phyloP scores from a whole-genome alignment of 352 stramenopile genomes.

The Pythium folliculosum region DNA sequence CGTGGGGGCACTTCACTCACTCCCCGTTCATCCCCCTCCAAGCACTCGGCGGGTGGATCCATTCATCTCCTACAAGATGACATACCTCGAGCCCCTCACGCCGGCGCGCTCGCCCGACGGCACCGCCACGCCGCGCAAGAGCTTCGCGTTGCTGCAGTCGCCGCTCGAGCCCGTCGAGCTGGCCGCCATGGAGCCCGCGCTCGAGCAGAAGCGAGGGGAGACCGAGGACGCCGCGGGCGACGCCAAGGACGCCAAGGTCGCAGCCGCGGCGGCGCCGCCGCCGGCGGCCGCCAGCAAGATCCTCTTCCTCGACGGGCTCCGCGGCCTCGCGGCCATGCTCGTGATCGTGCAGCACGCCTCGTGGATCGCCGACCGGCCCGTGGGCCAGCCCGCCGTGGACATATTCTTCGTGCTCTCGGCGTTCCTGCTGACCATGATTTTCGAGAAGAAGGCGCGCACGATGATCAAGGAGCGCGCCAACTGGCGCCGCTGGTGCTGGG shows the following conservation, averaged over 20 bases:
- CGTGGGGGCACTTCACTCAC: too few relatives aligned
- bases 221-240: not conserved
- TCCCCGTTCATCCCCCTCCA: too few relatives aligned
- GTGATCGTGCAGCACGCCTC: slow-evolving; percentile 23
- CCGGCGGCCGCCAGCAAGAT: slow-evolving; percentile 20
- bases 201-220: not conserved
- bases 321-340: slow-evolving; percentile 30
- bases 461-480: slow-evolving; percentile 31
- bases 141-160: not conserved
- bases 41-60: too few relatives aligned
- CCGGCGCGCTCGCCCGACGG: not conserved
- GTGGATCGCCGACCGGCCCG: slow-evolving; percentile 38
- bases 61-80: not conserved
- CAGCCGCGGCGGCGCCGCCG: not conserved
- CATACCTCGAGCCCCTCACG: not conserved
- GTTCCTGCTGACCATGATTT: slow-evolving; percentile 56
- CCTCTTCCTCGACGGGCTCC: slow-evolving; percentile 35
- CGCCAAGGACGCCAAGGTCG: too few relatives aligned
- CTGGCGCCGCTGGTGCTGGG: slow-evolving; percentile 33
- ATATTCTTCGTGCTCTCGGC: slow-evolving; percentile 58
- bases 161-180: not conserved
- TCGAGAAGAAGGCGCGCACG: slow-evolving; percentile 44
- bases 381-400: slow-evolving; percentile 43
- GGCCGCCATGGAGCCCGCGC: not conserved
- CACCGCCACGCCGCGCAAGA: not conserved